Conservation (phyloP, 2,329 filamentous ascomycete genomes). For the Ophiostoma populinum region DNA sequence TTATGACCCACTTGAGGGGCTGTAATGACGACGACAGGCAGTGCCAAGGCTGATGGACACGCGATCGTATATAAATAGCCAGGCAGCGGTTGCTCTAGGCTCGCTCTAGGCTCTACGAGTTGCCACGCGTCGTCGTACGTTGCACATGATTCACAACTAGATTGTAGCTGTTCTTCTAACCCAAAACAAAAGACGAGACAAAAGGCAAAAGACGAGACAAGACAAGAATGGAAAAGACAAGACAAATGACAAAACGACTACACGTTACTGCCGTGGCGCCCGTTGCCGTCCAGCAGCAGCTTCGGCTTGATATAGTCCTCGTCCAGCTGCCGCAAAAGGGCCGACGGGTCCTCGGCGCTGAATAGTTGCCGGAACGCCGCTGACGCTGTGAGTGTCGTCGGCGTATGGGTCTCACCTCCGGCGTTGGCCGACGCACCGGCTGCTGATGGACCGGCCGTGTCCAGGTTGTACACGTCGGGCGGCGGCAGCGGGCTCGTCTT, state of each 20-base stretch:
- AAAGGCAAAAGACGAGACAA: neutral
- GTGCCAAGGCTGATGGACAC: no score
- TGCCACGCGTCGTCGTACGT: no score
- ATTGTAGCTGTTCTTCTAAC: neutral
- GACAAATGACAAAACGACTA: slow-evolving; percentile 5
- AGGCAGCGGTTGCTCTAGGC: no score
- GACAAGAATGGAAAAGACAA: neutral
- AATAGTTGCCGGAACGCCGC: slow-evolving; percentile 68
- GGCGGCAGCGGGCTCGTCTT: slow-evolving; percentile 23
- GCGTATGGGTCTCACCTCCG: neutral
- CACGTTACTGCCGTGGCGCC: slow-evolving; percentile 10
- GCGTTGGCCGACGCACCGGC: neutral
- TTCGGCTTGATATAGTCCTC: slow-evolving; percentile 35
- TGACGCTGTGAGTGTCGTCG: slow-evolving; percentile 45
- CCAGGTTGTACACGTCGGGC: slow-evolving; percentile 6
- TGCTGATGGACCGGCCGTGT: slow-evolving; percentile 7
- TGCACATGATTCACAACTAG: neutral
- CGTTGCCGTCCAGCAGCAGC: slow-evolving; percentile 14
- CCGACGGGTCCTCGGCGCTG: slow-evolving; percentile 72
- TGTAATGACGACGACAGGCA: no score
- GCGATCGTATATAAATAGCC: no score
- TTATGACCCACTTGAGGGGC: no score
- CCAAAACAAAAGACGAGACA: neutral
- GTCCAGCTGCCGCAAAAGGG: slow-evolving; percentile 80
- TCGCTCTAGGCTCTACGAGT: no score